phyloP scores from a whole-genome alignment of 2,329 filamentous ascomycete species.

The Trichoderma breve region DNA sequence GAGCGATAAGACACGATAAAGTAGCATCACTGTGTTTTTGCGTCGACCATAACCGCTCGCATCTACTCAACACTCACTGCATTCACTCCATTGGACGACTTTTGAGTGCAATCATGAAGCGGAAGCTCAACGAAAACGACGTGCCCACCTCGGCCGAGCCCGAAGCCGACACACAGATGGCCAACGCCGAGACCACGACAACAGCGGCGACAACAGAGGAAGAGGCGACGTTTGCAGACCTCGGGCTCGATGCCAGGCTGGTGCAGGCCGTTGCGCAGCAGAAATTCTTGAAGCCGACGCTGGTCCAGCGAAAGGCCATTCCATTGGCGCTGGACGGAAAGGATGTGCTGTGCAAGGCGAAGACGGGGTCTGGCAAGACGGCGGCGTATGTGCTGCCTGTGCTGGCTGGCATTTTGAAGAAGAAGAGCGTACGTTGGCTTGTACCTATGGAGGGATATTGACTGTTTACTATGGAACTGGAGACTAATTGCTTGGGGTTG shows the following conservation, averaged over 20 bases:
- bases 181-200: slow-evolving; percentile 25
- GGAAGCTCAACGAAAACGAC: slow-evolving; percentile 59
- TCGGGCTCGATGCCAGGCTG: slow-evolving; percentile 80
- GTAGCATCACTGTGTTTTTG: background rate
- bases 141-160: slow-evolving; percentile 40
- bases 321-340: slow-evolving; percentile 83
- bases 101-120: slow-evolving; percentile 48
- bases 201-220: slow-evolving; percentile 22
- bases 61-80: background rate
- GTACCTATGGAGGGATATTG: background rate
- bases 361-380: slow-evolving; percentile 95
- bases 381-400: slow-evolving; percentile 91
- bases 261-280: slow-evolving; percentile 83
- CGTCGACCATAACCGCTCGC: background rate
- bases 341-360: slow-evolving; percentile 87
- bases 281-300: slow-evolving; percentile 82
- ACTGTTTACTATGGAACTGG: background rate
- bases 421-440: slow-evolving; percentile 59
- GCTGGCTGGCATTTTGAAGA: slow-evolving; percentile 78
- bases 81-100: background rate
- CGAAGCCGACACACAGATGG: slow-evolving; percentile 27
- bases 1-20: slow-evolving; percentile 18
- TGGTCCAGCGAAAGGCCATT: slow-evolving; percentile 83
- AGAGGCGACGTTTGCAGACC: slow-evolving; percentile 64
- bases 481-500: background rate